These are phyloP conservation scores for Plasmodium vinckei DNA, from an alignment of 169 alveolate species.

Conservation along the genomic window DNA sequence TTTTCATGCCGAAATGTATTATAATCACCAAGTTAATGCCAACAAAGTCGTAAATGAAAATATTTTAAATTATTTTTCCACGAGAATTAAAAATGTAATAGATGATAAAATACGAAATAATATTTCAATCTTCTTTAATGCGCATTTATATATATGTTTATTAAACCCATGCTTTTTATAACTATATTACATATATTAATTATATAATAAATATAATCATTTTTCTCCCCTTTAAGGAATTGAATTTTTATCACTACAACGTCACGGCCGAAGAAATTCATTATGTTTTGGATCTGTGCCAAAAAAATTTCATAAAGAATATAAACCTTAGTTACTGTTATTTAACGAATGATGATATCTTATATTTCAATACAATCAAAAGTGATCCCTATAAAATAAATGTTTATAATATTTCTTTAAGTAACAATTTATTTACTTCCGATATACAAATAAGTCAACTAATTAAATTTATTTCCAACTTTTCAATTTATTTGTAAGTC, in stretches of 20 bases:
- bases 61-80: constrained; percentile 41
- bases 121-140: background rate
- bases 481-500: constrained; percentile 61
- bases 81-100: constrained; percentile 43
- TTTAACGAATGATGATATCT: constrained; percentile 45
- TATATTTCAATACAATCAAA: constrained; percentile 48
- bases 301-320: constrained; percentile 20
- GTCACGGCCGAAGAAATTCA: constrained; percentile 50
- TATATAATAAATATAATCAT: background rate
- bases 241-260: constrained; percentile 52
- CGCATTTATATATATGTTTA: background rate
- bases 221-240: constrained; percentile 29
- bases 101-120: background rate
- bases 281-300: constrained; percentile 34
- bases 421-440: constrained; percentile 31
- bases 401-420: constrained; percentile 41
- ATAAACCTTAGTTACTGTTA: constrained; percentile 53
- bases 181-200: background rate
- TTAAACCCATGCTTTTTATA: background rate
- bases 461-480: constrained; percentile 39
- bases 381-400: constrained; percentile 27
- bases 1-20: constrained; percentile 28
- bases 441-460: constrained; percentile 13
- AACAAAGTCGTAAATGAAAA: constrained; percentile 41
- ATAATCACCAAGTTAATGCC: constrained; percentile 20